phyloP scores from a whole-genome alignment of 129 eudicot genomes.

The Flaveria ramosissima region DNA sequence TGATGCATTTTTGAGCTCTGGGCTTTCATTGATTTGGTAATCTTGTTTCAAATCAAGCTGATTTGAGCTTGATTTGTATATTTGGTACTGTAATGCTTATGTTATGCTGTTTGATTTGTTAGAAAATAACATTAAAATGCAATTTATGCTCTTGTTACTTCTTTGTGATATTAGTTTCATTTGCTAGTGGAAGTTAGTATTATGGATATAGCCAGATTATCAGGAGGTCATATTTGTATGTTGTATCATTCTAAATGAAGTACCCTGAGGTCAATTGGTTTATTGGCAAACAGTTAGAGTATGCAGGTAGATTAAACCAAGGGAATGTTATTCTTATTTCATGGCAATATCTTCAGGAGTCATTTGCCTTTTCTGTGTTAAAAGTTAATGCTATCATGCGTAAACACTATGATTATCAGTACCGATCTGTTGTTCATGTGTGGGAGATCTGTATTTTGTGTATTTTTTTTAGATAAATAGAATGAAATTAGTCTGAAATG shows the following conservation, averaged over 20 bases:
- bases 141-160: slow-evolving; percentile 6
- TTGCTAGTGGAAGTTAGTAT: slow-evolving; percentile 10
- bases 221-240: too few species aligned
- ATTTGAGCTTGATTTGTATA: slow-evolving; percentile 1
- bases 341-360: not conserved
- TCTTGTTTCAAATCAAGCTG: not conserved
- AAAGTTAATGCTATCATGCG: not conserved
- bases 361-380: not conserved
- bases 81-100: slow-evolving; percentile 24
- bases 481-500: slow-evolving; percentile 8
- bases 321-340: not conserved
- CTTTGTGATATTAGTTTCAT: not conserved
- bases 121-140: not conserved
- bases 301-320: slow-evolving; percentile 2
- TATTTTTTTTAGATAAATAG: not conserved
- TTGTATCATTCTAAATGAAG: not conserved
- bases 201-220: not conserved
- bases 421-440: not conserved
- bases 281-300: slow-evolving; percentile 12
- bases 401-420: not conserved
- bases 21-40: not conserved
- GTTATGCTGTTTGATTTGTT: slow-evolving; percentile 24
- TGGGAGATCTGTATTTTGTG: not conserved
- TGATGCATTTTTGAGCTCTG: slow-evolving; percentile 17
- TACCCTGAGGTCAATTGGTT: not conserved